Percentiles rank a stretch among this genome's conserved stretches.
Evolutionary conservation across 2,329 filamentous ascomycete genomes (phyloP).

Genomic region (Alternaria longipes): DNA sequence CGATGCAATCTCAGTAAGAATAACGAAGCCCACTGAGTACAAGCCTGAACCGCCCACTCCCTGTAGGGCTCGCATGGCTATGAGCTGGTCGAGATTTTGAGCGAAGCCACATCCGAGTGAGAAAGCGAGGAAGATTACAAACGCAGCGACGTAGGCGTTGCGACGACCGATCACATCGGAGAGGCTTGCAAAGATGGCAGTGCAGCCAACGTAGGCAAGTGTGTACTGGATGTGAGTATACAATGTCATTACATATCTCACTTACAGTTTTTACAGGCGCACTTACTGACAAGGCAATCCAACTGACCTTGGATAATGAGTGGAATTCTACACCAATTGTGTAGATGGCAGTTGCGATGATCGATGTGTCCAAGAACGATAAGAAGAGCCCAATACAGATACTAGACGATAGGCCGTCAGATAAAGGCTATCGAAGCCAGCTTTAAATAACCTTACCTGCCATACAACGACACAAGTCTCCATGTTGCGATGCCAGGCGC

Average conservation of each 20-base stretch:
- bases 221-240: constrained; percentile 18
- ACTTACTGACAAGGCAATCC: constrained; percentile 27
- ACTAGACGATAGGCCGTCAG: constrained; percentile 39
- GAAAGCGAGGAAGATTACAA: constrained; percentile 40
- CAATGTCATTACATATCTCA: too few species aligned
- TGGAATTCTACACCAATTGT: constrained; percentile 64
- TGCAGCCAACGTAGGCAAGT: constrained; percentile 65
- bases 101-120: constrained; percentile 44
- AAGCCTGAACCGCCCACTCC: constrained; percentile 45
- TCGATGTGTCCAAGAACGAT: constrained; percentile 67
- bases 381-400: constrained; percentile 65
- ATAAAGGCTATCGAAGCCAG: background rate
- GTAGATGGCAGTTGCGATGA: constrained; percentile 67
- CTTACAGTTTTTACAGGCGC: too few species aligned
- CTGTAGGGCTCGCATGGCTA: constrained; percentile 46
- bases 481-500: constrained; percentile 1
- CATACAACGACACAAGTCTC: background rate
- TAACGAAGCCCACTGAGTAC: constrained; percentile 39
- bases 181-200: constrained; percentile 48
- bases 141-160: constrained; percentile 31
- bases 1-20: constrained; percentile 43
- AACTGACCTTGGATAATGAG: constrained; percentile 35
- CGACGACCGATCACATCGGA: constrained; percentile 49
- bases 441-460: background rate
- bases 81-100: constrained; percentile 42